These are phyloP conservation scores for Gastrolobium villosum DNA, from an alignment of 306 rosid species.

Conservation along the genomic window DNA sequence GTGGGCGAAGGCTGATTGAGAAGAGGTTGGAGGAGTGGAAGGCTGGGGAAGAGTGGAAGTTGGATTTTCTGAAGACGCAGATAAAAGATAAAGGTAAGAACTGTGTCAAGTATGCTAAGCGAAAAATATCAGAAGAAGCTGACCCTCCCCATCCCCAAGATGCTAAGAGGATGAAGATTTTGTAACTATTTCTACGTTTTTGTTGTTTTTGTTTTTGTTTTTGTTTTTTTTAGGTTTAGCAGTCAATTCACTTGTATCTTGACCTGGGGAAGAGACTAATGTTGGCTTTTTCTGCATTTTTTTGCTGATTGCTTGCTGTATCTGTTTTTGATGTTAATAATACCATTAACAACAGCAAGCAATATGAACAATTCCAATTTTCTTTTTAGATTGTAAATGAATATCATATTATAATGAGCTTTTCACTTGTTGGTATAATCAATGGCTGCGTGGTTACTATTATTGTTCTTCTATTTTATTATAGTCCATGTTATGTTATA, in stretches of 20 bases:
- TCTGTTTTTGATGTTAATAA: conserved; percentile 39
- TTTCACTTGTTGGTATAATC: no score
- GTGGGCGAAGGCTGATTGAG: conserved; percentile 93
- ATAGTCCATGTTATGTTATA: no score
- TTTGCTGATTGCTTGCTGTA: not conserved
- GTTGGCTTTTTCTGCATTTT: conserved; percentile 23
- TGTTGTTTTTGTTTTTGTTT: no score
- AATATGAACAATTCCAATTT: conserved; percentile 30
- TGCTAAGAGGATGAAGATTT: conserved; percentile 72
- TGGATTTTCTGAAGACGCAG: conserved; percentile 80
- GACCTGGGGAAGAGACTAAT: conserved; percentile 22
- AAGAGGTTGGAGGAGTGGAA: conserved; percentile 93
- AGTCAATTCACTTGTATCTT: conserved; percentile 38
- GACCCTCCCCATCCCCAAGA: conserved; percentile 50
- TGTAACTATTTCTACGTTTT: conserved; percentile 6
- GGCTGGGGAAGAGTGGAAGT: conserved; percentile 74
- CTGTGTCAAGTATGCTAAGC: conserved; percentile 73
- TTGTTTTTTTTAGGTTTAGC: no score
- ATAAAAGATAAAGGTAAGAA: conserved; percentile 90
- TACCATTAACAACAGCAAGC: conserved; percentile 33
- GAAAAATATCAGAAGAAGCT: conserved; percentile 87
- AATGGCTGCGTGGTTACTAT: no score
- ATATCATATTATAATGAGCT: no score
- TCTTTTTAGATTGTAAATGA: no score
- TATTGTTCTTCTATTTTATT: no score